Percentiles rank a stretch among this genome's conserved stretches.
Conservation (phyloP, 179 eudicot species). For the Gypsophila paniculata region DNA sequence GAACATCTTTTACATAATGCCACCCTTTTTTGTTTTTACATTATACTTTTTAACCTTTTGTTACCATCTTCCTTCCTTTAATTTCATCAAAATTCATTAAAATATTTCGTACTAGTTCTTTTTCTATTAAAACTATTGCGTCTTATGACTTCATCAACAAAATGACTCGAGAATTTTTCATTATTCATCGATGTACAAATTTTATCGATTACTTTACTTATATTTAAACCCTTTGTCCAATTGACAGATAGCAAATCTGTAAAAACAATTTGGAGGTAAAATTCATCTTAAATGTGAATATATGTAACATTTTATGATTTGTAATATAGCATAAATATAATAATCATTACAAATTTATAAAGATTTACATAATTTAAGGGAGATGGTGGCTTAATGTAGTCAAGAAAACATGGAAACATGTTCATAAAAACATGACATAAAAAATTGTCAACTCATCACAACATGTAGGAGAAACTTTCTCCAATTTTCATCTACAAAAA, state of each 20-base stretch:
- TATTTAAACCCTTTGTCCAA: neutral
- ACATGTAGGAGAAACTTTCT: constrained; percentile 11
- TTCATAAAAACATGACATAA: constrained; percentile 7
- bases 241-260: neutral
- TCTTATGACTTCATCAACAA: neutral
- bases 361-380: neutral
- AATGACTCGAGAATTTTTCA: neutral
- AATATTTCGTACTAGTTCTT: neutral
- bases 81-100: neutral
- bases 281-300: neutral
- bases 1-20: constrained; percentile 9
- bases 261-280: constrained; percentile 15
- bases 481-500: constrained; percentile 20
- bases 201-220: neutral
- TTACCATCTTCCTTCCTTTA: neutral
- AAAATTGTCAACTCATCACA: constrained; percentile 23
- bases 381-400: constrained; percentile 14
- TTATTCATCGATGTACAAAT: neutral
- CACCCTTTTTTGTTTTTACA: constrained; percentile 6
- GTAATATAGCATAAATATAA: neutral
- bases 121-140: neutral
- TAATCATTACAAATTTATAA: neutral
- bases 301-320: neutral
- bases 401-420: constrained; percentile 37
- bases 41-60: neutral